phyloP scores from a whole-genome alignment of 1,139 yeast species.

The Blastobotrys indianensis region DNA sequence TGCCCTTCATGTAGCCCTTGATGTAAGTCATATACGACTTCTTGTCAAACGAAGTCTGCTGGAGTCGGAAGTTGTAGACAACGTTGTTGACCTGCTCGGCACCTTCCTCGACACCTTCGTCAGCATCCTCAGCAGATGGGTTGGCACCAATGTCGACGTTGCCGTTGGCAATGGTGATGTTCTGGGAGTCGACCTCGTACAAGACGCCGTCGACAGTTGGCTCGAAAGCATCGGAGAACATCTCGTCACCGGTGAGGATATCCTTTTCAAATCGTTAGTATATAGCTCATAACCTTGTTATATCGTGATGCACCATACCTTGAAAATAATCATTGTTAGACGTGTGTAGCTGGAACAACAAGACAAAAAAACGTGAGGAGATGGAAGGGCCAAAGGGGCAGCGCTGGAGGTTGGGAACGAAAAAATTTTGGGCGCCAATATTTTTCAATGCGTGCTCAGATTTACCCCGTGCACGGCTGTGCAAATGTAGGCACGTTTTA shows the following conservation, averaged over 20 bases:
- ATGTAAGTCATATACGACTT: slow-evolving; percentile 93
- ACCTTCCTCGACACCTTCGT: slow-evolving; percentile 73
- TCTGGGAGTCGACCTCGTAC: slow-evolving; percentile 93
- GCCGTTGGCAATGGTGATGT: slow-evolving; percentile 77
- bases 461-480: not conserved
- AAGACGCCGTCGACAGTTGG: slow-evolving; percentile 82
- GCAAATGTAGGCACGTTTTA: no score
- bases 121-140: slow-evolving; percentile 97
- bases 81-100: slow-evolving; percentile 92
- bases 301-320: slow-evolving; percentile 19
- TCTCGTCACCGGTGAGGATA: slow-evolving; percentile 88
- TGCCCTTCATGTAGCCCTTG: slow-evolving; percentile 97
- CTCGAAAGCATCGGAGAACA: slow-evolving; percentile 96
- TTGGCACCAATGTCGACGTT: slow-evolving; percentile 98
- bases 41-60: slow-evolving; percentile 93
- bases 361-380: not conserved
- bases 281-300: slow-evolving; percentile 2
- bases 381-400: not conserved
- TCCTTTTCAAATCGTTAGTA: slow-evolving; percentile 39
- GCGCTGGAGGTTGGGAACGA: not conserved
- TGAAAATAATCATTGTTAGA: slow-evolving; percentile 30
- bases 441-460: no score
- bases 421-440: not conserved
- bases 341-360: slow-evolving; percentile 1
- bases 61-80: slow-evolving; percentile 97